A percentile compares a stretch with the other conserved stretches of the same genome.
phyloP scores from a whole-genome alignment of 176 grass and related monocot genomes.

The Hordeum marinum region DNA sequence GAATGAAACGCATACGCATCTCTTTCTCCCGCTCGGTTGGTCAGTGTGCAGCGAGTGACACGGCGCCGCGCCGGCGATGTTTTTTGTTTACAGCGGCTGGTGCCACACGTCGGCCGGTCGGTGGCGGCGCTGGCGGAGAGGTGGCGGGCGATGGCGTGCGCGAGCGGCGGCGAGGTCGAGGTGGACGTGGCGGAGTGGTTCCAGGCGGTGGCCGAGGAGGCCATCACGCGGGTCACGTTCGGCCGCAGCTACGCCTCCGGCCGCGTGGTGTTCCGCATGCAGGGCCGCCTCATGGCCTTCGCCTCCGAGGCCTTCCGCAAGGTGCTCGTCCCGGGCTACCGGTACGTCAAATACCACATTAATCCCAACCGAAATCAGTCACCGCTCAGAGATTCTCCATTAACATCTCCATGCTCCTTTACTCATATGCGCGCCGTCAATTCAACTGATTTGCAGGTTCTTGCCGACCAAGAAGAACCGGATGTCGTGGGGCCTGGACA shows the following conservation, averaged over 20 bases:
- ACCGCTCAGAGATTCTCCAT: not conserved
- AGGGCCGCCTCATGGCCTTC: slow-evolving; percentile 69
- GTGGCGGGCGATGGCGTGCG: slow-evolving; percentile 41
- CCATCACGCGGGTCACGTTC: slow-evolving; percentile 62
- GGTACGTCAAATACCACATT: slow-evolving; percentile 27
- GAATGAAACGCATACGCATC: not conserved
- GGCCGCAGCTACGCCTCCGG: slow-evolving; percentile 69
- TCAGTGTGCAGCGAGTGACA: slow-evolving; percentile 10
- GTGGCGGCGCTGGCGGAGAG: slow-evolving; percentile 53
- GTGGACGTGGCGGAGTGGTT: slow-evolving; percentile 86
- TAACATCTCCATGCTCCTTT: not conserved
- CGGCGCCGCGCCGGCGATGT: not conserved
- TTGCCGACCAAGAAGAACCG: slow-evolving; percentile 73
- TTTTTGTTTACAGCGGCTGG: slow-evolving; percentile 43
- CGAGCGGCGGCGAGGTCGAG: slow-evolving; percentile 59
- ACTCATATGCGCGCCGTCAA: not conserved
- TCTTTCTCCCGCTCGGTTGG: not conserved
- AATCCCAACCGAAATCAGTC: not conserved
- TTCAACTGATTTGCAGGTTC: slow-evolving; percentile 34
- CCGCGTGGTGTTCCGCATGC: slow-evolving; percentile 65
- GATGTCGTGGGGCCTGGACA: slow-evolving; percentile 65
- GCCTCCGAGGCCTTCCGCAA: slow-evolving; percentile 84
- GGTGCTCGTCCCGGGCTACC: slow-evolving; percentile 82
- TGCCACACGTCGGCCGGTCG: slow-evolving; percentile 57
- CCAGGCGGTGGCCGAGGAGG: slow-evolving; percentile 71